phyloP scores from a whole-genome alignment of 1,284 basidiomycete genomes.

The Malassezia slooffiae region DNA sequence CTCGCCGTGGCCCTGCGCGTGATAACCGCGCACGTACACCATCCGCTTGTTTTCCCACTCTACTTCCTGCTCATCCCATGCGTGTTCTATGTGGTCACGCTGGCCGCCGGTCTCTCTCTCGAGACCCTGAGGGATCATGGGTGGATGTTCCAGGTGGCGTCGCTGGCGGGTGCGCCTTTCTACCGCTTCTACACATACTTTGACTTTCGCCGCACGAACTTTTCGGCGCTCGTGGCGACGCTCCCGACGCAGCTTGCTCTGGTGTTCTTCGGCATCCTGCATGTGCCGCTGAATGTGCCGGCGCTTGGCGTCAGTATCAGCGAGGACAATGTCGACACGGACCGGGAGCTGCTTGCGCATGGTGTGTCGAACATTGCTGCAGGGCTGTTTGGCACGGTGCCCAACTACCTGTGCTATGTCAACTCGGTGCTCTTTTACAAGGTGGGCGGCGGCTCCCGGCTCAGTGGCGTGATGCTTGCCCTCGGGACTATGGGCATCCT shows the following conservation, averaged over 20 bases:
- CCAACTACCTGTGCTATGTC: slow-evolving; percentile 51
- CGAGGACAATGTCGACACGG: slow-evolving; percentile 78
- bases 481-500: slow-evolving; percentile 63
- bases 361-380: slow-evolving; percentile 80
- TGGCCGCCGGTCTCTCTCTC: slow-evolving; percentile 59
- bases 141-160: slow-evolving; percentile 75
- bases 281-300: slow-evolving; percentile 63
- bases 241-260: slow-evolving; percentile 50
- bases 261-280: slow-evolving; percentile 81
- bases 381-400: slow-evolving; percentile 66
- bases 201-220: slow-evolving; percentile 37
- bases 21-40: slow-evolving; percentile 68
- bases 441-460: slow-evolving; percentile 73
- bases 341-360: slow-evolving; percentile 83
- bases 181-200: slow-evolving; percentile 46
- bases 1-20: slow-evolving; percentile 69
- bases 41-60: slow-evolving; percentile 81
- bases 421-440: slow-evolving; percentile 61
- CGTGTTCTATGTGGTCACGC: slow-evolving; percentile 66
- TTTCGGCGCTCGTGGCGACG: slow-evolving; percentile 45
- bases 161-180: slow-evolving; percentile 36
- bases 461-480: slow-evolving; percentile 77
- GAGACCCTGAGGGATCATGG: slow-evolving; percentile 56
- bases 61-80: slow-evolving; percentile 74
- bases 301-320: slow-evolving; percentile 85